Evolutionary conservation across 345 rosid species (phyloP), one percentile per base, ranked within the genome.

Genomic region (Eutrema japonicum): DNA sequence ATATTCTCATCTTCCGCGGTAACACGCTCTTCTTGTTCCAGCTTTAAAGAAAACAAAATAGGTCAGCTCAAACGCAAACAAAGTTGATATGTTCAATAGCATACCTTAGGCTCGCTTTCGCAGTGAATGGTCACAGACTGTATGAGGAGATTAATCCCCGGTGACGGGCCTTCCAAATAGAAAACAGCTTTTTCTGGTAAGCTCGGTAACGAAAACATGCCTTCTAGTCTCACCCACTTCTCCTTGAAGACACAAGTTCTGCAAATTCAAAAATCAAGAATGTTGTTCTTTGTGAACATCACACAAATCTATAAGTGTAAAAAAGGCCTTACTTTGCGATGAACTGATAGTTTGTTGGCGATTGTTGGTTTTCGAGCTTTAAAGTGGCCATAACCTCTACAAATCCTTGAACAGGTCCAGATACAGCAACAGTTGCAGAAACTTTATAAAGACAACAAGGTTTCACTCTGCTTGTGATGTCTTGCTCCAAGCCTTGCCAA

Each of bases 401-500:
- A 35, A 84, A 72, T 59, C 82, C 90, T 42, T 90, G 92, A 10
- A 94, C 61, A 10, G 68, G 80, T 85, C 96, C 64, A 3, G 89
- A 87, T 3, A 85, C 90, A 33, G 92, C 86, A 80, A 92, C 91
- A 70, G 47, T 45, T 37, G 97, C 96, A 41, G 88, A 85, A 71
- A 92, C 89, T 18, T 78, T 71, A 51, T 88, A 92, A 38, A 78
- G 79, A 49, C 64, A 74, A 73, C 88, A 86, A 38, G 83, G 79
- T 52, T 82, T 77, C 49, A 95, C 77, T 72, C 82, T 86, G 68
- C 72, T 71, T 27, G 99, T 89, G 68, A 92, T 90, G 74, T 95
- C 93, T 77, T 92, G 97, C 70, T 89, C 99, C 72, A 95, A 82
- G 29, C 97, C 99, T 72, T 95, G 97, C 99, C 97, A 95, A 63